phyloP scores from a whole-genome alignment of 139 green algal species.

The Pleodorina starrii region DNA sequence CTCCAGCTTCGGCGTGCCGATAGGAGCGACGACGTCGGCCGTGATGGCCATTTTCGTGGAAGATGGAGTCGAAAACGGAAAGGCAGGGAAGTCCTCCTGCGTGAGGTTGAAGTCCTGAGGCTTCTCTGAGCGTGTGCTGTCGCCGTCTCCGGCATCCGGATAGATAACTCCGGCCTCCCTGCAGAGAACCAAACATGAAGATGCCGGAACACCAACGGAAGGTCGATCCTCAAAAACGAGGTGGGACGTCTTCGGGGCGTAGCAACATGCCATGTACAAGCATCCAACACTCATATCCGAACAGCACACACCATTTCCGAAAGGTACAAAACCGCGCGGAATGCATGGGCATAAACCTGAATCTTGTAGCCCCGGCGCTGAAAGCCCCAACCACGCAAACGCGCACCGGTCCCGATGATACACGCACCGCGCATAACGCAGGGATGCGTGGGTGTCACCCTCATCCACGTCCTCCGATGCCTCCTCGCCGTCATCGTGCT shows the following conservation, averaged over 20 bases:
- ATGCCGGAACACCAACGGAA: not conserved
- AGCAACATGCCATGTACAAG: not conserved
- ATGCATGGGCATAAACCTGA: too few relatives aligned
- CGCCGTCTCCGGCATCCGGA: not conserved
- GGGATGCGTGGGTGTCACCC: too few relatives aligned
- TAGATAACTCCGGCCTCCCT: not conserved
- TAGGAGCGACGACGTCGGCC: not conserved
- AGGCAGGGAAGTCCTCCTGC: slow-evolving; percentile 27
- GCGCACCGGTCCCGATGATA: too few relatives aligned
- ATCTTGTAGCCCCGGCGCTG: too few relatives aligned
- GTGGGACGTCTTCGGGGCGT: not conserved
- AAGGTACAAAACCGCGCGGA: too few relatives aligned
- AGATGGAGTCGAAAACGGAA: not conserved
- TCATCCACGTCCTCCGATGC: too few relatives aligned
- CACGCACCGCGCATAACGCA: too few relatives aligned
- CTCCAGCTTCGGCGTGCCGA: too few relatives aligned
- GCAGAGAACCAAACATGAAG: not conserved
- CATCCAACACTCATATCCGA: too few relatives aligned
- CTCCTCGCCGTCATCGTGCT: too few relatives aligned
- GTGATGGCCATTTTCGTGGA: not conserved
- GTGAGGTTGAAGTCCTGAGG: not conserved
- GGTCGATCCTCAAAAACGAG: not conserved
- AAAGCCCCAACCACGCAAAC: too few relatives aligned
- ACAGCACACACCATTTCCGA: too few relatives aligned
- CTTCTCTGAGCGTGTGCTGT: not conserved